A percentile compares a stretch with the other conserved stretches of the same genome.
Evolutionary conservation across 768 basidiomycete genomes (phyloP).

Genomic region (Suillus hirtellus): DNA sequence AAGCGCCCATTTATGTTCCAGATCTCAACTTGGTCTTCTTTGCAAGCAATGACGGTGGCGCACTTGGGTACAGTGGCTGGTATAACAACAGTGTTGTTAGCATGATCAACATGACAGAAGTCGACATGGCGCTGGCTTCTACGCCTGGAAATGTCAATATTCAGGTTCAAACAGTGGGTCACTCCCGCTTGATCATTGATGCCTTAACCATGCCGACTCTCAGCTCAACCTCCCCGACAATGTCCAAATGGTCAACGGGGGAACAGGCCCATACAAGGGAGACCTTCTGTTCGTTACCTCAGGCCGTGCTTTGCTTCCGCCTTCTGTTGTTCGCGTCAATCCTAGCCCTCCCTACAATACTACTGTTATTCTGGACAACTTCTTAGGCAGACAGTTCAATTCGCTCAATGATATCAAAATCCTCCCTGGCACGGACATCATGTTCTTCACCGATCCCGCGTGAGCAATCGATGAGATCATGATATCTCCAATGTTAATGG

Average conservation of each 20-base stretch:
- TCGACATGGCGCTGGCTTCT: slow-evolving; percentile 44
- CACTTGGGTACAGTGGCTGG: slow-evolving; percentile 61
- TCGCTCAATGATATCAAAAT: slow-evolving; percentile 80
- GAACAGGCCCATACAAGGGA: slow-evolving; percentile 61
- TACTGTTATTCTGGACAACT: slow-evolving; percentile 76
- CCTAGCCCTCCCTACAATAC: slow-evolving; percentile 63
- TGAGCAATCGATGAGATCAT: slow-evolving; percentile 31
- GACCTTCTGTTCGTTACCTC: slow-evolving; percentile 63
- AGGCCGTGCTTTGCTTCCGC: slow-evolving; percentile 62
- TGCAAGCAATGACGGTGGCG: slow-evolving; percentile 65
- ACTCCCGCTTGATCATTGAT: slow-evolving; percentile 3
- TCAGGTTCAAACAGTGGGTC: slow-evolving; percentile 43
- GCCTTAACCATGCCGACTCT: slow-evolving; percentile 17
- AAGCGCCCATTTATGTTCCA: slow-evolving; percentile 69
- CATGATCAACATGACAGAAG: slow-evolving; percentile 61
- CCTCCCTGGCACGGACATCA: slow-evolving; percentile 59
- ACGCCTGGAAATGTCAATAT: slow-evolving; percentile 44
- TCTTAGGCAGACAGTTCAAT: slow-evolving; percentile 78
- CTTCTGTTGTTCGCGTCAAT: slow-evolving; percentile 65
- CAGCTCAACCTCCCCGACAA: slow-evolving; percentile 59
- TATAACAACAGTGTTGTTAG: slow-evolving; percentile 64
- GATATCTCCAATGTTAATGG: too few relatives aligned
- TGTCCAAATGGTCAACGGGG: slow-evolving; percentile 72
- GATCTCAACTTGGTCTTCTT: slow-evolving; percentile 77
- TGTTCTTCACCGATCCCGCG: slow-evolving; percentile 77